Conservation (phyloP, 805 yeast genomes). For the Cyberlindnera amylophila region DNA sequence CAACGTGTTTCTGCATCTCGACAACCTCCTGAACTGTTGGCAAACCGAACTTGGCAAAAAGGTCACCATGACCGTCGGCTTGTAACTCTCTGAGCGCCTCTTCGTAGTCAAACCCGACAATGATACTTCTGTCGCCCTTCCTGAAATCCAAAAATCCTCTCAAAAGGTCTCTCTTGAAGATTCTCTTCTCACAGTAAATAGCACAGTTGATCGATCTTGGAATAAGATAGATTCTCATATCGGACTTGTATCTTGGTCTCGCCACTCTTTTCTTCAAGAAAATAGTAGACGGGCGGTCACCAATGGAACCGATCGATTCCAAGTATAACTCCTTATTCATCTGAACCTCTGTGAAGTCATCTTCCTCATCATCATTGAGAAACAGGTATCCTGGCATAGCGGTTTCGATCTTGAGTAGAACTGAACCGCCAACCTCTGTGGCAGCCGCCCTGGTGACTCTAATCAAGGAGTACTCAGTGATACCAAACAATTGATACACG, state of each 20-base stretch:
- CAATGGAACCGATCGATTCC: conserved; percentile 27
- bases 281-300: conserved; percentile 43
- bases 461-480: conserved; percentile 40
- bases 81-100: conserved; percentile 16
- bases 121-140: conserved; percentile 24
- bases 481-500: conserved; percentile 38
- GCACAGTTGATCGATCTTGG: conserved; percentile 39
- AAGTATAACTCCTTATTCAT: conserved; percentile 18
- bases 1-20: conserved; percentile 3
- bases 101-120: conserved; percentile 31
- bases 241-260: conserved; percentile 57
- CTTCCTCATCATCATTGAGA: conserved; percentile 45
- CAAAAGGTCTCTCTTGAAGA: conserved; percentile 48
- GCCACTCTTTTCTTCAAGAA: conserved; percentile 56
- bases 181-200: conserved; percentile 45
- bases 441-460: conserved; percentile 56
- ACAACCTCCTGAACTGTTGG: conserved; percentile 19
- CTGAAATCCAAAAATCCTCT: conserved; percentile 44
- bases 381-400: conserved; percentile 49
- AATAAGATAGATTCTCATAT: conserved; percentile 57
- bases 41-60: conserved; percentile 14
- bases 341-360: conserved; percentile 21
- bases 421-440: conserved; percentile 46
- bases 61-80: conserved; percentile 15
- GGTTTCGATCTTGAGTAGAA: conserved; percentile 50